A percentile compares a stretch with the other conserved stretches of the same genome.
Conservation (phyloP, 116 monocot genomes). For the Cymodocea nodosa region DNA sequence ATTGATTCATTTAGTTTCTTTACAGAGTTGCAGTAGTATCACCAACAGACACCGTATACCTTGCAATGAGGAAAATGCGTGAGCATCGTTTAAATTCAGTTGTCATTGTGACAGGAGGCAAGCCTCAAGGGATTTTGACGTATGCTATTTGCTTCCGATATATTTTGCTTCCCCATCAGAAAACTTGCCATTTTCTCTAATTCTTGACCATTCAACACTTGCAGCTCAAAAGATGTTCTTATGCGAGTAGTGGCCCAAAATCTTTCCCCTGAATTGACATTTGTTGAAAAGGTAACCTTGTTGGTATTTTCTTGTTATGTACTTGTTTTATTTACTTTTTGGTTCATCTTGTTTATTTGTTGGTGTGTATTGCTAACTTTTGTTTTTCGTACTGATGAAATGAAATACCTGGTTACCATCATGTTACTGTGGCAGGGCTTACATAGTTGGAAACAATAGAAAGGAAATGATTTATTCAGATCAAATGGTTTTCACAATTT, state of each 20-base stretch:
- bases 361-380: background rate
- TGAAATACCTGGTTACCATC: background rate
- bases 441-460: too few species aligned
- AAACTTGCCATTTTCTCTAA: too few species aligned
- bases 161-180: background rate
- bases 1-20: background rate
- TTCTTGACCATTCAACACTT: too few species aligned
- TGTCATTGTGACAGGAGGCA: conserved; percentile 49
- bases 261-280: conserved; percentile 86
- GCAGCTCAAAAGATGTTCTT: conserved; percentile 91
- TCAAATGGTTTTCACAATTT: too few species aligned
- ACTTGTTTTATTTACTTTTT: background rate
- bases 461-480: too few species aligned
- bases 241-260: conserved; percentile 92
- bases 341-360: background rate
- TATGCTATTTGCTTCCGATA: conserved; percentile 13
- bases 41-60: conserved; percentile 81
- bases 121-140: conserved; percentile 88
- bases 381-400: background rate
- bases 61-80: conserved; percentile 82
- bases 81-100: conserved; percentile 74
- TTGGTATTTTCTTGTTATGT: too few species aligned
- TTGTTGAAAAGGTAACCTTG: conserved; percentile 75
- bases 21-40: conserved; percentile 72
- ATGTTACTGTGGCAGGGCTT: background rate